Evolutionary conservation across 192 early-diverging fungal species (phyloP), one percentile per base, ranked within the genome.

Genomic region (Funneliformis geosporum): DNA sequence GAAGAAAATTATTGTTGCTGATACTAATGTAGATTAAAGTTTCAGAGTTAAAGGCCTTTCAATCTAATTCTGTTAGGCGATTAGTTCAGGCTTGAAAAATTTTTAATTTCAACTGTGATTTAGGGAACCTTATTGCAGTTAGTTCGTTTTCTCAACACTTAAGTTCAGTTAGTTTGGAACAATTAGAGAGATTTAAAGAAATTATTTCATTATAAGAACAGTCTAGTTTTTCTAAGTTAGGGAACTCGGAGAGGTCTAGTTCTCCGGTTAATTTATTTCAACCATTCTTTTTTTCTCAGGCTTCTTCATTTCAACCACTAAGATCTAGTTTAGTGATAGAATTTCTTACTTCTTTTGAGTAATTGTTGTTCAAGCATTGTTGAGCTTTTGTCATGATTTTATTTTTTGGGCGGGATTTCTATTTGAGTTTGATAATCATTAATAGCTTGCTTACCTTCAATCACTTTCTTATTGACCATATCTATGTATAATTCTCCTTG

Each of bases 21-120:
- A 73, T 14, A 46, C 70, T 73, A 5, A 73, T 16, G 47, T 73
- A 50, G 25, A 23, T 28, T 21, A 73, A 50, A 47, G 44, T 73
- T 28, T 73, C 8, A 18, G 70, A 40, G 27, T 73, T 18, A 16
- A 68, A 33, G 5, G 18, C 66, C 8, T 68, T 28, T 21, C 11
- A n/a, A 60, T 21, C 14, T n/a, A 60, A 10, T 21, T 60, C 11
- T 8, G 59, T 60, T 6, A n/a, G 16, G 14, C 4, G 59, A 60
- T 12, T 21, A 21, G 2, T 60, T 10, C 16, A 60, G 10, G 59
- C n/a, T 4, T 12, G 6, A 21, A 60, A 10, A 8, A 8, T n/a
- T 60, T n/a, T 12, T n/a, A n/a, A n/a, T n/a, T n/a, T n/a, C n/a
- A n/a, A n/a, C n/a, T n/a, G 59, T 28, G 10, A 44, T 18, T 21